Evolutionary conservation across 2,329 filamentous ascomycete species (phyloP).

Genomic region (Colletotrichum kahawae): DNA sequence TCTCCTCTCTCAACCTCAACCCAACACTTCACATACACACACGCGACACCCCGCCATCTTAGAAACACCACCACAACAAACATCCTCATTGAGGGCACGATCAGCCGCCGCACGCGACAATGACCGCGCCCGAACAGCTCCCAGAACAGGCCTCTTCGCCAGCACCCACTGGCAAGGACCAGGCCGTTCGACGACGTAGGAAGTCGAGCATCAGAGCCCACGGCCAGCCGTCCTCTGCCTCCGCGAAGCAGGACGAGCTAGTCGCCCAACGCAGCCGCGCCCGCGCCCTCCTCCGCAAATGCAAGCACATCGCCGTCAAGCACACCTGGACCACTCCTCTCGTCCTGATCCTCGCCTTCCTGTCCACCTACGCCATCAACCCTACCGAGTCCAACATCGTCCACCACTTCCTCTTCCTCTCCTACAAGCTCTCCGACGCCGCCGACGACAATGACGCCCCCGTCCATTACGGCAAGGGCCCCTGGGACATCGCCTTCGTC

Average conservation of each 20-base stretch:
- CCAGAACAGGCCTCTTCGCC: not conserved
- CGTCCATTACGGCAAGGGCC: slow-evolving; percentile 73
- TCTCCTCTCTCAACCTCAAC: not conserved
- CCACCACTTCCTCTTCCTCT: slow-evolving; percentile 70
- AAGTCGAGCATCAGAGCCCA: slow-evolving; percentile 20
- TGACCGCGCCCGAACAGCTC: slow-evolving; percentile 17
- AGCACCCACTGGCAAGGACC: slow-evolving; percentile 3
- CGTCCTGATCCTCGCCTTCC: slow-evolving; percentile 55
- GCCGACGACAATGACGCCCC: slow-evolving; percentile 37
- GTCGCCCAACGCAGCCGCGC: slow-evolving; percentile 19
- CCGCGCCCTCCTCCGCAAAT: slow-evolving; percentile 15
- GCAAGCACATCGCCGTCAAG: slow-evolving; percentile 21
- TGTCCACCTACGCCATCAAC: slow-evolving; percentile 64
- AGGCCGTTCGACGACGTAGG: slow-evolving; percentile 14
- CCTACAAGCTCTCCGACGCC: slow-evolving; percentile 63
- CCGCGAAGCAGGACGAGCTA: slow-evolving; percentile 16
- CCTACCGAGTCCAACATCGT: slow-evolving; percentile 69
- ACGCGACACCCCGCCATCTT: not conserved
- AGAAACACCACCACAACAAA: not conserved
- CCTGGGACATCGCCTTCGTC: slow-evolving; percentile 71
- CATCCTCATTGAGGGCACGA: not conserved
- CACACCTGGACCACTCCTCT: slow-evolving; percentile 54
- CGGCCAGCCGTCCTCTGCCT: not conserved
- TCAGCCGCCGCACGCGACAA: not conserved
- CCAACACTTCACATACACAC: not conserved